Evolutionary conservation across 331 rosid genomes (phyloP).

Genomic region (Acacia pycnantha): DNA sequence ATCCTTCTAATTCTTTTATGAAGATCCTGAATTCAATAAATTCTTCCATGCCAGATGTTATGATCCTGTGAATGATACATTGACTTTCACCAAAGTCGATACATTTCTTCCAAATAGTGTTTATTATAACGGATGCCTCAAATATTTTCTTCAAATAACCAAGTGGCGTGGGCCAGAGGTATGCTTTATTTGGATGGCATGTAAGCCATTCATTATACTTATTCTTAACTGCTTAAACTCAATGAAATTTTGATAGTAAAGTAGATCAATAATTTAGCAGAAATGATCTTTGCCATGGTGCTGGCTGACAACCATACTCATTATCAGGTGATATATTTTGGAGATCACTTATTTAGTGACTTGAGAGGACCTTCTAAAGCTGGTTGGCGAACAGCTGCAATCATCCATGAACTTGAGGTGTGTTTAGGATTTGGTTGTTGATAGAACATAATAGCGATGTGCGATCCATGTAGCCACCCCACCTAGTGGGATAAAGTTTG

Average conservation of each 20-base stretch:
- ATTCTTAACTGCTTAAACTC: constrained; percentile 11
- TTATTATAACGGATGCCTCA: constrained; percentile 92
- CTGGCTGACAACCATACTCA: constrained; percentile 14
- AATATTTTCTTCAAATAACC: constrained; percentile 85
- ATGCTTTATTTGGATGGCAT: constrained; percentile 24
- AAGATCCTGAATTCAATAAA: constrained; percentile 27
- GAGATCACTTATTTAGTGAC: constrained; percentile 95
- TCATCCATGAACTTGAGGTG: constrained; percentile 92
- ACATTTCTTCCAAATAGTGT: constrained; percentile 71
- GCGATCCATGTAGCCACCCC: too few relatives aligned
- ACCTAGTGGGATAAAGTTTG: too few relatives aligned
- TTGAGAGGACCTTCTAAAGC: constrained; percentile 96
- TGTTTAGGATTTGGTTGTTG: constrained; percentile 9
- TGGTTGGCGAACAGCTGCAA: constrained; percentile 99
- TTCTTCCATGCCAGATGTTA: constrained; percentile 67
- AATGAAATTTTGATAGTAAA: constrained; percentile 16
- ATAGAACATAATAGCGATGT: too few relatives aligned
- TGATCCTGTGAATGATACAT: constrained; percentile 71
- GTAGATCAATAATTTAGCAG: constrained; percentile 4
- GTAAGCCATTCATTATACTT: constrained; percentile 4
- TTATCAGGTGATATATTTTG: constrained; percentile 91
- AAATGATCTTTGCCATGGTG: constrained; percentile 3
- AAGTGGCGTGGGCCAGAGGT: constrained; percentile 99
- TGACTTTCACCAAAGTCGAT: constrained; percentile 88
- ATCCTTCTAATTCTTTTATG: constrained; percentile 22